phyloP scores from a whole-genome alignment of 176 grass and related monocot species.

The Cymbopogon citratus region DNA sequence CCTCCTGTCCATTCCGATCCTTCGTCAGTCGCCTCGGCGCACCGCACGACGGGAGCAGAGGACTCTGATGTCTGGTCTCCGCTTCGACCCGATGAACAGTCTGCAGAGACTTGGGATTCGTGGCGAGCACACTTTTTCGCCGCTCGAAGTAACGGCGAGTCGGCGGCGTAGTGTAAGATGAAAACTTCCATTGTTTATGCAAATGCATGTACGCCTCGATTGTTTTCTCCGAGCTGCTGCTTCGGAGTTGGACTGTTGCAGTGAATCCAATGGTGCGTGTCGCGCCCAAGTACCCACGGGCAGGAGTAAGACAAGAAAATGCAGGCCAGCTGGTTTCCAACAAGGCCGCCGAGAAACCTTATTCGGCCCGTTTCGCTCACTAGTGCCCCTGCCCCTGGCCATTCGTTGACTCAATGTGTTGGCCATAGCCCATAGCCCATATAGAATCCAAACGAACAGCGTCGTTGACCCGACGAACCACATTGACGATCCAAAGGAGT shows the following conservation, averaged over 20 bases:
- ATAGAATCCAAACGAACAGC: background rate
- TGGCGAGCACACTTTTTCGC: background rate
- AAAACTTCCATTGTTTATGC: slow-evolving; percentile 19
- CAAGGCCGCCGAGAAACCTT: background rate
- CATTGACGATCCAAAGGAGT: too few species aligned
- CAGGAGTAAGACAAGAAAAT: background rate
- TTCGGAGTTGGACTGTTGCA: too few species aligned
- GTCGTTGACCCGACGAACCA: too few species aligned
- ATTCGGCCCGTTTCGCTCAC: background rate
- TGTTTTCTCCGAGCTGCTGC: background rate
- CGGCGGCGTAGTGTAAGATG: slow-evolving; percentile 21
- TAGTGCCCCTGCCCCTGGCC: background rate
- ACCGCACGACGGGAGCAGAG: background rate
- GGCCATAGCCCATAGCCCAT: background rate
- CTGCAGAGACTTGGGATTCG: background rate
- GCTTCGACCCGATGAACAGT: background rate
- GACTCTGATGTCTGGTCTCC: background rate
- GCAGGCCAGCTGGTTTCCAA: background rate
- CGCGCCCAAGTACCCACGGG: background rate
- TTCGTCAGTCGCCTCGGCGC: background rate
- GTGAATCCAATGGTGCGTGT: background rate
- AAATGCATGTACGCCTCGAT: background rate
- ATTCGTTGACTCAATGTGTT: background rate
- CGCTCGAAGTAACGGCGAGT: slow-evolving; percentile 23
- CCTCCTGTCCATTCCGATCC: background rate